Base-by-base conservation (phyloP, 805 yeast genomes). In the Candida nemodendra region DNA sequence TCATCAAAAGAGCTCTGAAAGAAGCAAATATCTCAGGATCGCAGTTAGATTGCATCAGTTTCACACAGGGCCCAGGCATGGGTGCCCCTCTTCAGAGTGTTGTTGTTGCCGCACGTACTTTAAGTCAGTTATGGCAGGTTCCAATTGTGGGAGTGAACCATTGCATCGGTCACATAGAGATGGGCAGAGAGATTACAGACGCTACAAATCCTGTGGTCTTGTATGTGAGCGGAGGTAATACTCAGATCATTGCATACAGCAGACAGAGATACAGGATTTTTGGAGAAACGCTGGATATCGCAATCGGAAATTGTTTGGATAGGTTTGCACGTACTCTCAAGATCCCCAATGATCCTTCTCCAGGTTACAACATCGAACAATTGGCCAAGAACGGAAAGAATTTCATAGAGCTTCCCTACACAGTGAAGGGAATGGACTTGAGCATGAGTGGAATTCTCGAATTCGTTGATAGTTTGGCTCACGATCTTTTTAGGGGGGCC, bases 11-110 rank as follows among this genome's bases (percentile, higher is more conserved):
- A 21, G 84, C 98, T 0, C 54, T 93, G 28, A 58, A 59, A 2
- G 90, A 81, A 28, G 82, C 95, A 2, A 60, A 64, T 0, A 53
- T 87, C 5, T 48, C 52, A 2, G 64, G 66, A 9, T 24, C 47
- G 1, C 84, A 84, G 31, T 54, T 83, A 5, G 90, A 84, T 61
- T 81, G 85, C 34, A 84, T 93, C 33, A 88, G 96, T 60, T 93
- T 93, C 60, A 93, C 99, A 1, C 95, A 85, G 62, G 99, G 99
- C 4, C 99, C 99, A 0, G 99, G 99, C 1, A 93, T 93, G 98
- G 99, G 99, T 2, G 98, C 98, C 1, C 99, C 99, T 0, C 66
- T 93, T 36, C 95, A 93, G 52, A 79, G 91, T 39, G 96, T 89
- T 27, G 98, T 84, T 3, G 72, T 93, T 33, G 95, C 95, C 1